Evolutionary conservation across 2,329 filamentous ascomycete genomes (phyloP), one percentile per base, ranked within the genome.

Genomic region (Fusarium lateritium): DNA sequence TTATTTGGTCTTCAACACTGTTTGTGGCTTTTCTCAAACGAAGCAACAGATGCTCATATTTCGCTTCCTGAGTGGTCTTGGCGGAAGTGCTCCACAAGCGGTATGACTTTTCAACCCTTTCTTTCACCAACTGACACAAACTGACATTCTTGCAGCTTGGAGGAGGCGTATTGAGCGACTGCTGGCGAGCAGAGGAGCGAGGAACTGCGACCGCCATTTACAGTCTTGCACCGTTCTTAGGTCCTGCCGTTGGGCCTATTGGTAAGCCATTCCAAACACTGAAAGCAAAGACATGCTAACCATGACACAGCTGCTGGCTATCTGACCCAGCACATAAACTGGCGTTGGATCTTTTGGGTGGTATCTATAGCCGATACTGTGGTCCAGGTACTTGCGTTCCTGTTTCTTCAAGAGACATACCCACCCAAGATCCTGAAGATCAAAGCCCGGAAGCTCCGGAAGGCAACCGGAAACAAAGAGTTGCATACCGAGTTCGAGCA

Each of bases 1-100:
- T 17, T 90, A 86, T 79, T 5, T 88, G 80, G 71, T 84, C 1
- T 88, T 86, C 69, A 88, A 88, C 47, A 83, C 84, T 8, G 84
- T 80, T 0, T 87, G 84, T 60, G 86, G 84, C 0, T 83, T 86
- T 55, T 78, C 81, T 10, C 77, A 86, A 4, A 83, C 75, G 15
- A 79, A 79, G 8, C 76, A 75, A 15, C 81, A 84, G 74, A 79
- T 88, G 62, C 76, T 87, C 15, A 77, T 81, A 5, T 86, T 85
- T 67, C 82, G 85, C 2, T 83, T 87, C 50, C 69, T 86, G 8
- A 81, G 80, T 63, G 85, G 85, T 6, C 61, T 85, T 0, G 83
- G 81, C 4, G 83, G 81, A 5, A 82, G 81, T 28, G 81, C 82
- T 3, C 82, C 83, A 8, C 79, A 84, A 69, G 84, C 85, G 43